phyloP scores from a whole-genome alignment of 1,139 yeast genomes.

The Candida sp. region DNA sequence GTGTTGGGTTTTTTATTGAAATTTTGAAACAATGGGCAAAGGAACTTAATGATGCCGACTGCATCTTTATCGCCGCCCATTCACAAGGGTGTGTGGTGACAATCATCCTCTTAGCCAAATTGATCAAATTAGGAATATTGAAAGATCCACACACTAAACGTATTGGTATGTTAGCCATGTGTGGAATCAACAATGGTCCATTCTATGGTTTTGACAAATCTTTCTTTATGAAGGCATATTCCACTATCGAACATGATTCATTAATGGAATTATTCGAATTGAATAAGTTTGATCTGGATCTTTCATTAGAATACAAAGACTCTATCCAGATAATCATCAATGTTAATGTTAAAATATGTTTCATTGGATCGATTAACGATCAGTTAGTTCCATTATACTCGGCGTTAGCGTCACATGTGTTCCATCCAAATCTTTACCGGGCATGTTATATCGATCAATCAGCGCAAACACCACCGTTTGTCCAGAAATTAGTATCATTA shows the following conservation, averaged over 20 bases:
- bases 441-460: conserved; percentile 84
- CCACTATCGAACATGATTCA: conserved; percentile 87
- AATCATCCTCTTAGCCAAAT: conserved; percentile 66
- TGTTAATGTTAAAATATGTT: conserved; percentile 72
- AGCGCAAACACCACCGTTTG: conserved; percentile 45
- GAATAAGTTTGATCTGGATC: conserved; percentile 70
- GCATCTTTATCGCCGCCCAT: conserved; percentile 85
- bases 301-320: conserved; percentile 67
- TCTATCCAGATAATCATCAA: conserved; percentile 62
- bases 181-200: conserved; percentile 93
- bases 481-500: conserved; percentile 44
- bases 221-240: conserved; percentile 79
- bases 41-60: conserved; percentile 75
- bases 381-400: conserved; percentile 92
- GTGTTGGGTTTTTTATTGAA: conserved; percentile 78
- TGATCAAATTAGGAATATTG: conserved; percentile 69
- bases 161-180: conserved; percentile 86
- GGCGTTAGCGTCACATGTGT: conserved; percentile 74
- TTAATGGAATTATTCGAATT: conserved; percentile 83
- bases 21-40: conserved; percentile 68
- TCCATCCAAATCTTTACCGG: conserved; percentile 86
- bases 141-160: conserved; percentile 44
- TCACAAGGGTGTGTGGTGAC: conserved; percentile 97
- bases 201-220: conserved; percentile 86
- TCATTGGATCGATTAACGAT: conserved; percentile 87